Evolutionary conservation across 345 rosid genomes (phyloP).

Genomic region (Eucalyptus erythrocorys): DNA sequence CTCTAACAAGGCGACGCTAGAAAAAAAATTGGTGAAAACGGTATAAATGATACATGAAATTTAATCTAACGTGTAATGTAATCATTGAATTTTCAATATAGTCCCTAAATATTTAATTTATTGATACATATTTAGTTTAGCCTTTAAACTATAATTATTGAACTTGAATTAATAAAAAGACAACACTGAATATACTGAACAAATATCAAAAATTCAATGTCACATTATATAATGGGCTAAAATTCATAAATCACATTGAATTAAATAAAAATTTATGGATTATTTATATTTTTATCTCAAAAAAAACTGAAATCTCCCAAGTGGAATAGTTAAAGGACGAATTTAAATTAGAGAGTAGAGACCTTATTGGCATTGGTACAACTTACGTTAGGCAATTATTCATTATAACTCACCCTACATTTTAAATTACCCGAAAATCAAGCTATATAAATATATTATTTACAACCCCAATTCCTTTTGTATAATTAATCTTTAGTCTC

Average conservation of each 20-base stretch:
- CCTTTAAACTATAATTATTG: neutral
- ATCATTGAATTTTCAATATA: too few relatives aligned
- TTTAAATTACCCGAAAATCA: neutral
- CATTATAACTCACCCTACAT: neutral
- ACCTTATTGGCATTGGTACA: neutral
- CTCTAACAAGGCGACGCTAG: neutral
- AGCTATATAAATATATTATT: neutral
- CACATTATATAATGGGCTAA: neutral
- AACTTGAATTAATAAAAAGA: neutral
- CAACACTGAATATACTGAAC: fast-evolving
- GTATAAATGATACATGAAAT: too few relatives aligned
- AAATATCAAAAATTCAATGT: neutral
- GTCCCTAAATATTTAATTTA: too few relatives aligned
- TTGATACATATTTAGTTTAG: neutral
- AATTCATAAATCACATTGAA: fast-evolving
- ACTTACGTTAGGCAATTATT: neutral
- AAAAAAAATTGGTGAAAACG: neutral
- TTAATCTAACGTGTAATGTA: too few relatives aligned
- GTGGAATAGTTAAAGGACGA: too few relatives aligned
- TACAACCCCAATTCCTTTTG: neutral
- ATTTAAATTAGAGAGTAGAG: too few relatives aligned
- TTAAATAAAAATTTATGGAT: too few relatives aligned
- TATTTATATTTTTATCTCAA: too few relatives aligned
- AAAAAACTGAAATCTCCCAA: too few relatives aligned
- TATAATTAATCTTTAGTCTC: neutral